Conservation (phyloP, 176 grass and related monocot genomes). For the maize (Zea mays) region Zm-B73-REFERENCE-NAM-5.0 NC_050096.1:220088501-220089000, state of each 20-base stretch:
- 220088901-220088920: conserved; percentile 65
- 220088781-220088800: conserved; percentile 95
- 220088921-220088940: conserved; percentile 82
- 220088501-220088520: conserved; percentile 27
- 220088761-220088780: conserved; percentile 85
- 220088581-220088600: conserved; percentile 30
- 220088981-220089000: conserved; percentile 61
- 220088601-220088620: conserved; percentile 47
- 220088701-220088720: conserved; percentile 57
- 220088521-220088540: conserved; percentile 22
- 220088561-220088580: conserved; percentile 28
- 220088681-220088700: conserved; percentile 72
- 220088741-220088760: conserved; percentile 95
- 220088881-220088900: conserved; percentile 42
- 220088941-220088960: conserved; percentile 81
- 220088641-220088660: conserved; percentile 65
- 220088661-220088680: conserved; percentile 92
- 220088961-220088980: conserved; percentile 85
- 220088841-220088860: conserved; percentile 20
- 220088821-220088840: not conserved
- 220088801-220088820: conserved; percentile 15
- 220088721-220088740: conserved; percentile 90
- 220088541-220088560: conserved; percentile 35
- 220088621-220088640: conserved; percentile 53
- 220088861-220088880: conserved; percentile 1